Base-by-base conservation (phyloP, 2,329 filamentous ascomycete genomes). In the Hymenotorrendiella dingleyae region DNA sequence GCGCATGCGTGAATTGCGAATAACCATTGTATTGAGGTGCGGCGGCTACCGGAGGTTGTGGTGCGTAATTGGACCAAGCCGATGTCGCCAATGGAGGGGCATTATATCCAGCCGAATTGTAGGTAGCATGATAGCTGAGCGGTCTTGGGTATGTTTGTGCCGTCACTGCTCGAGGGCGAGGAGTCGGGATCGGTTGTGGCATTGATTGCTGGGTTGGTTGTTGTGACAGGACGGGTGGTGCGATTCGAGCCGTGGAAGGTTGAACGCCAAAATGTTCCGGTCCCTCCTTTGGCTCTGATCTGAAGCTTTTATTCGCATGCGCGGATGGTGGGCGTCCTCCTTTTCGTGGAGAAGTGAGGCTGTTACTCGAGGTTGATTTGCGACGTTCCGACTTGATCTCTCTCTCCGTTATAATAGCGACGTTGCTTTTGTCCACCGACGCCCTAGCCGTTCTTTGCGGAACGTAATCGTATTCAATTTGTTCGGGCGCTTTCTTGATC, bases 1-100 rank as follows among this genome's bases (percentile, higher is more conserved):
- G 42, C 26, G 47, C 48, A 23, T 33, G 42, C 35, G 50, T 45
- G 36, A 48, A 55, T 21, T 17, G 24, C 14, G 27, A 36, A 9
- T 20, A 12, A 29, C 17, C 50, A 36, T 6, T 49, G 37, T 8
- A 52, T 48, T 10, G 54, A 48, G 20, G 50, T 50, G 33, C 46
- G 50, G 9, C 46, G 50, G 27, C 49, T 8, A 21, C 22, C 17
- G 11, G 12, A 5, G 22, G 22, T 12, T 36, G 34, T 27, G 35
- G 48, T 28, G 45, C 50, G 22, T 46, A 53, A 40, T 43, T 39
- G 22, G 33, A 43, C 35, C 40, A 55, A 6, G 55, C 54, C 5
- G 54, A 58, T 11, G 17, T 38, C 12, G 57, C 54, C 10, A 55
- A 30, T 19, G 58, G 58, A 43, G 55, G 57, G 9, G 49, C 45